A percentile compares a stretch with the other conserved stretches of the same genome.
Conservation (phyloP, 2,329 filamentous ascomycete species). For the Venturia oleaginea region DNA sequence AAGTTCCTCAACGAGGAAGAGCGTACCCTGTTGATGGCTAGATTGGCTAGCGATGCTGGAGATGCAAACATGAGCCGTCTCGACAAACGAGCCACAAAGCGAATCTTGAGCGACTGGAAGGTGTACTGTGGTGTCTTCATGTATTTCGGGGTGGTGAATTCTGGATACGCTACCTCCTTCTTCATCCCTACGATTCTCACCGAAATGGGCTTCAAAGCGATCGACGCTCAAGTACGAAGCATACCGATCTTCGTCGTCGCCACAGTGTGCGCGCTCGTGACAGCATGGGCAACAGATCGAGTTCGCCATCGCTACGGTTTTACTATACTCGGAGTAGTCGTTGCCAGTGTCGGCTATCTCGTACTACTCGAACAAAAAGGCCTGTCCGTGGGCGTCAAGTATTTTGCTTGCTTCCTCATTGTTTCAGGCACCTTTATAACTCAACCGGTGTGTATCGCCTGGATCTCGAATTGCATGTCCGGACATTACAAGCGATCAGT, state of each 20-base stretch:
- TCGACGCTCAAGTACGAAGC: constrained; percentile 29
- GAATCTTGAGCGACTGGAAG: constrained; percentile 41
- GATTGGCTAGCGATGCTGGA: constrained; percentile 34
- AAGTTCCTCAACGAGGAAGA: constrained; percentile 40
- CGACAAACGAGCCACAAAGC: constrained; percentile 37
- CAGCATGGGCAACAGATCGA: constrained; percentile 42
- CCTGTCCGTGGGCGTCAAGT: constrained; percentile 41
- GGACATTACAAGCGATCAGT: constrained; percentile 51
- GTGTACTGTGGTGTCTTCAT: constrained; percentile 33
- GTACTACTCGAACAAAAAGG: constrained; percentile 43
- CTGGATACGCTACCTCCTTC: constrained; percentile 36
- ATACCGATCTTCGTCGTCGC: constrained; percentile 33
- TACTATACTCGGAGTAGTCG: constrained; percentile 40
- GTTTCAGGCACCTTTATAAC: constrained; percentile 46
- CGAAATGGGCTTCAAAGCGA: constrained; percentile 33
- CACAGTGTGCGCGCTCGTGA: constrained; percentile 30
- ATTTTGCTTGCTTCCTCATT: constrained; percentile 48
- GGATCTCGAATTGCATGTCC: constrained; percentile 49
- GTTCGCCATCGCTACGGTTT: constrained; percentile 46
- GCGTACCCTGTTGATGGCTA: constrained; percentile 33
- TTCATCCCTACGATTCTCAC: constrained; percentile 35
- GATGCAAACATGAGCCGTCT: constrained; percentile 45
- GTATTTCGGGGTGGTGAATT: constrained; percentile 33
- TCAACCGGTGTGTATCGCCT: constrained; percentile 46
- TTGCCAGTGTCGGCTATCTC: constrained; percentile 47